Base-by-base conservation (phyloP, 306 rosid genomes). In the Cajanus cajan region DNA sequence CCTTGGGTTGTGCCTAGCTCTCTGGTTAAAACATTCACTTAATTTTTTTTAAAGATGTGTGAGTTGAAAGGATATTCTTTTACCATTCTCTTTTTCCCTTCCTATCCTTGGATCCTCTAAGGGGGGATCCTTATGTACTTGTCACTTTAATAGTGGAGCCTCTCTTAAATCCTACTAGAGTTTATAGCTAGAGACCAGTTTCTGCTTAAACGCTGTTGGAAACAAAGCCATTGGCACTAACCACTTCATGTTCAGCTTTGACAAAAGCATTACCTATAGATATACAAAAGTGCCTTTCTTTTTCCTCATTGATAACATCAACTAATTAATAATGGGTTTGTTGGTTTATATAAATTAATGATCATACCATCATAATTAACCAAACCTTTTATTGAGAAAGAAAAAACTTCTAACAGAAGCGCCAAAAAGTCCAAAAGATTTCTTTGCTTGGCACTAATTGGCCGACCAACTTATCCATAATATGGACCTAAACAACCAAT, bases 391-490 rank as follows among this genome's bases (percentile, higher is more conserved):
- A 44, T 48, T 10, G 11, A 4, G 5, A 34, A 62, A n/a, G 44
- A 8, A 34, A 7, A 33, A 58, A 1, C 13, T 31, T 80, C 52
- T 61, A 51, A n/a, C 37, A 67, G 51, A 82, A 21, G 69, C 15
- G 18, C 57, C 40, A 50, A 77, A 79, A 82, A 76, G 43, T 76
- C 77, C 82, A 65, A 41, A 18, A 68, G 61, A 72, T 80, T 58
- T 71, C 36, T 80, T 76, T 36, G 10, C 31, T 43, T 13, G 67
- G 44, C 66, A 57, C 71, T 51, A 33, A 59, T 73, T 76, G 58
- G 68, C 83, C 67, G 81, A 77, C 81, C 85, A 72, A 72, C 7
- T 66, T 76, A 77, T 58, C 25, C 8, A 31, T 63, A 78, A 78
- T 19, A 15, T 14, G 22, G 15, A 25, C 75, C 71, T 78, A 79